Evolutionary conservation across 2,329 filamentous ascomycete genomes (phyloP).

Genomic region (Laburnicola sp.): DNA sequence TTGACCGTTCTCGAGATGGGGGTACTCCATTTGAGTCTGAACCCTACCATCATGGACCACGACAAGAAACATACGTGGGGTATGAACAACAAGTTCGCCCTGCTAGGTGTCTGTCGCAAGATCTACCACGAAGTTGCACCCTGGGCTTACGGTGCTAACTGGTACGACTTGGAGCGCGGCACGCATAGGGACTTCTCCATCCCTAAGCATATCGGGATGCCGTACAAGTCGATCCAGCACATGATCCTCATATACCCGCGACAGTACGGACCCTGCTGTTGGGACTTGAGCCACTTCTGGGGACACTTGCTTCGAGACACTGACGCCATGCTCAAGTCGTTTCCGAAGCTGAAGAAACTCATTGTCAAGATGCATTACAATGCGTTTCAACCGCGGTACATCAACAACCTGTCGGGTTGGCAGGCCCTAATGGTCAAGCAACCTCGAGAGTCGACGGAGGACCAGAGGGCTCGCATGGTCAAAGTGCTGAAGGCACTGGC

Average conservation of each 20-base stretch:
- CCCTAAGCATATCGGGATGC: conserved; percentile 2
- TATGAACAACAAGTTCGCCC: background rate
- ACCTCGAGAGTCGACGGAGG: too few relatives aligned
- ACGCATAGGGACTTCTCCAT: conserved; percentile 6
- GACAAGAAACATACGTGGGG: background rate
- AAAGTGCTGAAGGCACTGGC: too few relatives aligned
- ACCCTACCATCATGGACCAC: conserved; percentile 1
- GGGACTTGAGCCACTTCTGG: background rate
- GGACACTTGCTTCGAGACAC: background rate
- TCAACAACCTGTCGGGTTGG: too few relatives aligned
- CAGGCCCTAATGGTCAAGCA: too few relatives aligned
- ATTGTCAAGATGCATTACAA: too few relatives aligned
- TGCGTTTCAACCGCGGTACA: too few relatives aligned
- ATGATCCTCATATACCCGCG: background rate
- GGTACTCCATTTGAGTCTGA: background rate
- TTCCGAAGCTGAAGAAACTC: too few relatives aligned
- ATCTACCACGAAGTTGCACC: background rate
- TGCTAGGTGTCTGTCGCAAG: background rate
- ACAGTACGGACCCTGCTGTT: background rate
- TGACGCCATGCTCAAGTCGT: background rate
- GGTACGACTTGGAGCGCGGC: background rate
- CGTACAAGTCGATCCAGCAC: background rate
- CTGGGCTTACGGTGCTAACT: background rate
- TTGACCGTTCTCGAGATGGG: background rate
- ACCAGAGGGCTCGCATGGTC: too few relatives aligned